These are phyloP conservation scores for Tylopilus cervinicoccineus DNA, from an alignment of 768 basidiomycete species.

Conservation along the genomic window DNA sequence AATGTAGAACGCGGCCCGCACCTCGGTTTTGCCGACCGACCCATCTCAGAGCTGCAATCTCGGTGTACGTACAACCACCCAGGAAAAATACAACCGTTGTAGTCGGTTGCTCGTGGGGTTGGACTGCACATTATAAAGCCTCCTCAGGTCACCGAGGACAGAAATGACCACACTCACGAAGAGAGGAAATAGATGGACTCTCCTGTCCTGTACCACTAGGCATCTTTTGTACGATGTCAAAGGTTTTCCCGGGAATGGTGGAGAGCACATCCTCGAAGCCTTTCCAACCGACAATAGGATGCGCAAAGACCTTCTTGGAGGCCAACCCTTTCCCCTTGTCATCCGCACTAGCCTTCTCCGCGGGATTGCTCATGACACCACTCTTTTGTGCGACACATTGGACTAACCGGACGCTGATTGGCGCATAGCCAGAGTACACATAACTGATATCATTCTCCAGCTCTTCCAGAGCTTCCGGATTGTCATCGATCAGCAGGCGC, in stretches of 20 bases:
- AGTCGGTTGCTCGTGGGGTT: slow-evolving; percentile 55
- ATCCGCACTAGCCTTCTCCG: slow-evolving; percentile 44
- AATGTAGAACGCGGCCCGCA: slow-evolving; percentile 24
- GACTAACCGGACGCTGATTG: slow-evolving; percentile 85
- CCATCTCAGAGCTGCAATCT: slow-evolving; percentile 94
- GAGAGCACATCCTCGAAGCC: slow-evolving; percentile 91
- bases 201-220: slow-evolving; percentile 27
- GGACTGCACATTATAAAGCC: slow-evolving; percentile 34
- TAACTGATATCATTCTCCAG: slow-evolving; percentile 94
- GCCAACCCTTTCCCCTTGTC: slow-evolving; percentile 36
- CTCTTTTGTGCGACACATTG: slow-evolving; percentile 93
- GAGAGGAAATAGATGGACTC: slow-evolving; percentile 26
- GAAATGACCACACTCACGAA: slow-evolving; percentile 31
- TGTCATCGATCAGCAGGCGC: slow-evolving; percentile 89
- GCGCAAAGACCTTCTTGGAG: slow-evolving; percentile 68
- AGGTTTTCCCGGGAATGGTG: slow-evolving; percentile 78
- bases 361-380: slow-evolving; percentile 79
- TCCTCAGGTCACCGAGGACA: neutral
- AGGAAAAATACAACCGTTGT: slow-evolving; percentile 95
- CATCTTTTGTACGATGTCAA: slow-evolving; percentile 65
- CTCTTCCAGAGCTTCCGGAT: slow-evolving; percentile 68
- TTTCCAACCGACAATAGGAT: slow-evolving; percentile 94
- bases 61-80: slow-evolving; percentile 96
- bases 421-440: slow-evolving; percentile 96
- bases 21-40: slow-evolving; percentile 83